Evolutionary conservation across 2,329 filamentous ascomycete species (phyloP).

Genomic region (Colletotrichum viniferum): DNA sequence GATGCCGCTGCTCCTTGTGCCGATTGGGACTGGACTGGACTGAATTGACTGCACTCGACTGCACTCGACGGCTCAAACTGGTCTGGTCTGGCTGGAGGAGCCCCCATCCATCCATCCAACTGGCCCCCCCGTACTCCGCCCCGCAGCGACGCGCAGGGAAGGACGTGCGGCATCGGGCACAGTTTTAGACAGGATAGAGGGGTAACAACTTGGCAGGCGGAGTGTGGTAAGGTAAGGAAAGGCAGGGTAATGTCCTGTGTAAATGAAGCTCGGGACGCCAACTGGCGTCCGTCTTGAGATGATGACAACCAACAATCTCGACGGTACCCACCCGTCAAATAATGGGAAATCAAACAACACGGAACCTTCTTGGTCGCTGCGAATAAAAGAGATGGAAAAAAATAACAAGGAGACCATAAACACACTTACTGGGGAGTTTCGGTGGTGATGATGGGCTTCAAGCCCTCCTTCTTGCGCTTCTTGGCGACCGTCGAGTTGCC

Average conservation of each 20-base stretch:
- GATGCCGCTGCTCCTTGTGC: neutral
- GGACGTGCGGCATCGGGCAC: constrained; percentile 11
- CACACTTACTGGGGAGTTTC: constrained; percentile 52
- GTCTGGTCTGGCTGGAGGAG: neutral
- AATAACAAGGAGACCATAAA: constrained; percentile 12
- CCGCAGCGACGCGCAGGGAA: constrained; percentile 10
- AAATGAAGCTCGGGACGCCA: constrained; percentile 1
- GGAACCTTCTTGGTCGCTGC: neutral
- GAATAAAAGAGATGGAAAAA: neutral
- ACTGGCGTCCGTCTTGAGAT: neutral
- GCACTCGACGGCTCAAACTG: neutral
- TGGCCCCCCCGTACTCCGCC: constrained; percentile 2
- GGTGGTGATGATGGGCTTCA: constrained; percentile 79
- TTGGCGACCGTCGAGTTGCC: constrained; percentile 43
- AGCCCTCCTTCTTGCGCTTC: constrained; percentile 76
- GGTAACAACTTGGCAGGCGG: neutral
- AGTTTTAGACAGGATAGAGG: constrained; percentile 14
- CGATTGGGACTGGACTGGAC: neutral
- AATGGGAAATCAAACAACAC: neutral
- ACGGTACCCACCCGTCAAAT: neutral
- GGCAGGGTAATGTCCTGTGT: neutral
- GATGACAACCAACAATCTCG: neutral
- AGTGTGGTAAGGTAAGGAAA: neutral
- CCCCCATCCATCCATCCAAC: neutral
- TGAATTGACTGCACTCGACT: neutral